These are phyloP conservation scores for Pseudopyrenochaeta lycopersici DNA, from an alignment of 2,329 filamentous ascomycete species.

Conservation along the genomic window DNA sequence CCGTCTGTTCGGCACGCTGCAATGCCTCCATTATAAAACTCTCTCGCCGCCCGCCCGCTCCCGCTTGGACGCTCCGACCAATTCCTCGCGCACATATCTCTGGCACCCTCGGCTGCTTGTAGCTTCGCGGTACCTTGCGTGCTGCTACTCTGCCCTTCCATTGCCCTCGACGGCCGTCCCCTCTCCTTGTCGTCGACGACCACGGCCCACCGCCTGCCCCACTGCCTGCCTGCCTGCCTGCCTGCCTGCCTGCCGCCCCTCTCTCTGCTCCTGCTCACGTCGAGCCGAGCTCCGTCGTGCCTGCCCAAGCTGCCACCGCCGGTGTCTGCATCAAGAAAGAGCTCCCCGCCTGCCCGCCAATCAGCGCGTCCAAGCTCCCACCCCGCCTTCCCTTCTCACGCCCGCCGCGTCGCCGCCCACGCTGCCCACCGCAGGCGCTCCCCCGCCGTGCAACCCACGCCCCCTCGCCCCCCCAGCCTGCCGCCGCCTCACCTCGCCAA, in stretches of 20 bases:
- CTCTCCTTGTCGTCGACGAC: no score
- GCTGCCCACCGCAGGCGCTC: conserved; percentile 31
- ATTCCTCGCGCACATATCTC: conserved; percentile 24
- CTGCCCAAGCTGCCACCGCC: conserved; percentile 9
- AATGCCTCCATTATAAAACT: conserved; percentile 51
- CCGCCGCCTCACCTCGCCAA: conserved; percentile 24
- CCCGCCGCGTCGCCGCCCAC: conserved; percentile 17
- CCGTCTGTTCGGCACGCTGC: conserved; percentile 46
- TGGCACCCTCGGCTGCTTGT: conserved; percentile 5
- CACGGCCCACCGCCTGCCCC: not conserved
- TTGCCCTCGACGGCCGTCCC: conserved; percentile 8
- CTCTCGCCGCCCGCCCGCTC: conserved; percentile 42
- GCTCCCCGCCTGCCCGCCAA: conserved; percentile 33
- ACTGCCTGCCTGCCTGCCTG: not conserved
- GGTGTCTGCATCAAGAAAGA: conserved; percentile 23
- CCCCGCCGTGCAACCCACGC: conserved; percentile 30
- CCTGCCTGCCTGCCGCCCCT: not conserved
- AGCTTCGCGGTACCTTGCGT: conserved; percentile 14
- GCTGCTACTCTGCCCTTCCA: conserved; percentile 13
- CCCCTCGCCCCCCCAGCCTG: conserved; percentile 7
- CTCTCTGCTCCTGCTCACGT: conserved; percentile 1
- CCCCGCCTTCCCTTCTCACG: conserved; percentile 30
- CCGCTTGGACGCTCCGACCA: conserved; percentile 41
- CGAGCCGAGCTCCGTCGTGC: conserved; percentile 18
- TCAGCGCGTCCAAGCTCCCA: conserved; percentile 30